Evolutionary conservation across 2,329 filamentous ascomycete genomes (phyloP).

Genomic region (Hortaea werneckii): DNA sequence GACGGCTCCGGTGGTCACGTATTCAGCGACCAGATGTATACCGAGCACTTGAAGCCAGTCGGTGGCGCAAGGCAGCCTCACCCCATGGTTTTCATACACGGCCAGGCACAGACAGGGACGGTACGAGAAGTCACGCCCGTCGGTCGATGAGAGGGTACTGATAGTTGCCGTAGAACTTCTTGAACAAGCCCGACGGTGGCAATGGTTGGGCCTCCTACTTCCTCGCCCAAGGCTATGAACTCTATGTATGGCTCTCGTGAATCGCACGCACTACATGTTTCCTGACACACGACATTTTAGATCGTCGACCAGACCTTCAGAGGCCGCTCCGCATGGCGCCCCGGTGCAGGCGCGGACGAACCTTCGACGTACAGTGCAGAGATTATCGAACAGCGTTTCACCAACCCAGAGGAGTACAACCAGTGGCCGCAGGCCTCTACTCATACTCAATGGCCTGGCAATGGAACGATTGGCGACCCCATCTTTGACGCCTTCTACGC

Average conservation of each 20-base stretch:
- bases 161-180: background rate
- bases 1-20: background rate
- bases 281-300: too few relatives aligned
- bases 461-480: slow-evolving; percentile 14
- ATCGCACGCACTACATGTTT: too few relatives aligned
- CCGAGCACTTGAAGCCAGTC: background rate
- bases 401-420: background rate
- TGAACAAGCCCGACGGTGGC: background rate
- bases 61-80: background rate
- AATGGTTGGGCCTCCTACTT: background rate
- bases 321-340: background rate
- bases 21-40: background rate
- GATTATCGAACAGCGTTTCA: background rate
- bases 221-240: background rate
- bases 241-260: too few relatives aligned
- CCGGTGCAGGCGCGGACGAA: background rate
- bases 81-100: background rate
- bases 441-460: slow-evolving; percentile 14
- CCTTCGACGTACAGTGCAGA: background rate
- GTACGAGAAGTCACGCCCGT: background rate
- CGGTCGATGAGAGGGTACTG: too few relatives aligned
- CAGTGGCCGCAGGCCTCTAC: slow-evolving; percentile 6
- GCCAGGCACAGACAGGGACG: background rate
- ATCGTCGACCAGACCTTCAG: background rate
- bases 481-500: slow-evolving; percentile 20